Percentiles rank a stretch among this genome's conserved stretches.
Evolutionary conservation across 805 yeast species (phyloP).

Genomic region (Wickerhamiella bombiphila): DNA sequence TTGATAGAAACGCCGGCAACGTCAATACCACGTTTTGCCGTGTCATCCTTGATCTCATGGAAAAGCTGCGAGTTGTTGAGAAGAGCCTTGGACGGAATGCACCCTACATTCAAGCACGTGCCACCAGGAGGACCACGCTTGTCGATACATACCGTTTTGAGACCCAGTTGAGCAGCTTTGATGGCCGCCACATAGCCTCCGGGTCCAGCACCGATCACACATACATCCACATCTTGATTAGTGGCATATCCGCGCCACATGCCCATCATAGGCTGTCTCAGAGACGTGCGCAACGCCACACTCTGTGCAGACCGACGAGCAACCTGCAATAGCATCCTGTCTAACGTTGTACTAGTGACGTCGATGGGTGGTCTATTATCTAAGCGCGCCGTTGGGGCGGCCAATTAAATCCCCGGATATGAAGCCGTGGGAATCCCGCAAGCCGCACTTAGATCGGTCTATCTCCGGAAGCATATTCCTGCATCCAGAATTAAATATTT

Average conservation of each 20-base stretch:
- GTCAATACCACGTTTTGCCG: constrained; percentile 80
- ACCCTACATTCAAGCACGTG: constrained; percentile 96
- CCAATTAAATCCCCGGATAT: no score
- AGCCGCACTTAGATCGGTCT: no score
- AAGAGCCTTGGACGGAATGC: constrained; percentile 95
- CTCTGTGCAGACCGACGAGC: no score
- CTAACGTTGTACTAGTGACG: no score
- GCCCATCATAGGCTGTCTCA: constrained; percentile 4
- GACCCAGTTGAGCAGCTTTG: constrained; percentile 93
- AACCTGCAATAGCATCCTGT: no score
- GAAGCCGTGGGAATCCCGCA: no score
- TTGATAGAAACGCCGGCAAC: constrained; percentile 59
- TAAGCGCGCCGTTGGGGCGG: no score
- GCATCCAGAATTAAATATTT: no score
- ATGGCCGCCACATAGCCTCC: constrained; percentile 99
- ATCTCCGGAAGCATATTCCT: no score
- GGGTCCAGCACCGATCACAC: constrained; percentile 97
- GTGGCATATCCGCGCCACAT: constrained; percentile 14
- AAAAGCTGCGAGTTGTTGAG: constrained; percentile 87
- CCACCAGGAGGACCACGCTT: constrained; percentile 96
- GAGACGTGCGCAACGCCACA: constrained; percentile 5
- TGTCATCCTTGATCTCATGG: constrained; percentile 77
- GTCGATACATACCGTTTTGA: constrained; percentile 90
- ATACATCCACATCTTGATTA: constrained; percentile 61
- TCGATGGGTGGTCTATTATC: no score